Conservation (phyloP, 1,284 basidiomycete genomes). For the Athelia sp. region DNA sequence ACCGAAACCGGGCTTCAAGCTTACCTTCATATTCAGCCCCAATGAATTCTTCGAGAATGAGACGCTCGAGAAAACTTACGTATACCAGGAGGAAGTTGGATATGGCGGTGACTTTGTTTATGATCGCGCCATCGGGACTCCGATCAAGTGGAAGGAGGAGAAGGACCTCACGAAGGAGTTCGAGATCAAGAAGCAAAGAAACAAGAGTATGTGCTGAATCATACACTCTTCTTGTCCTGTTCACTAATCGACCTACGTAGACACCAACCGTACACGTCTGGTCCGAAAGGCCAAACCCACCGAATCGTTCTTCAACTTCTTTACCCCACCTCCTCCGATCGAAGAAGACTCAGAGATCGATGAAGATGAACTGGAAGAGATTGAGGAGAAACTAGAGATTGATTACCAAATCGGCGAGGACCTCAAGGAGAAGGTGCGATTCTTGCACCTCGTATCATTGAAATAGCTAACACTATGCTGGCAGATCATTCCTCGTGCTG, state of each 20-base stretch:
- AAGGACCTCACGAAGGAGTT: conserved; percentile 97
- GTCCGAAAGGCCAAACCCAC: conserved; percentile 85
- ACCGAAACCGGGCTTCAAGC: conserved; percentile 85
- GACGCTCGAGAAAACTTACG: conserved; percentile 89
- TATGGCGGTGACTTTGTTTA: conserved; percentile 95
- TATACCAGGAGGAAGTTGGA: conserved; percentile 91
- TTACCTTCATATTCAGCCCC: conserved; percentile 76
- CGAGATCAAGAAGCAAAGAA: conserved; percentile 99
- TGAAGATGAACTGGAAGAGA: conserved; percentile 83
- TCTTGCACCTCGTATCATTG: conserved; percentile 1
- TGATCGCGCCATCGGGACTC: conserved; percentile 86
- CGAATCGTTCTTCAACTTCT: conserved; percentile 98
- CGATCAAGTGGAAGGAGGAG: conserved; percentile 97
- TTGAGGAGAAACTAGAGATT: conserved; percentile 91
- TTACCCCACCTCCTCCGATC: conserved; percentile 80
- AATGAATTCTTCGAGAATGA: conserved; percentile 91
- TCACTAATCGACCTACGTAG: conserved; percentile 32
- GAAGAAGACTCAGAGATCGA: conserved; percentile 66
- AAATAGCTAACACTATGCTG: background rate
- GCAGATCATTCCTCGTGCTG: conserved; percentile 91
- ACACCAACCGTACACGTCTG: conserved; percentile 89
- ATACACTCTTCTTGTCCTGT: conserved; percentile 8
- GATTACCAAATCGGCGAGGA: conserved; percentile 99
- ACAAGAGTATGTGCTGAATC: conserved; percentile 80
- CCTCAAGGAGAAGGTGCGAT: conserved; percentile 85